phyloP scores from a whole-genome alignment of 2,329 filamentous ascomycete genomes.

The Lecanosticta acicola region DNA sequence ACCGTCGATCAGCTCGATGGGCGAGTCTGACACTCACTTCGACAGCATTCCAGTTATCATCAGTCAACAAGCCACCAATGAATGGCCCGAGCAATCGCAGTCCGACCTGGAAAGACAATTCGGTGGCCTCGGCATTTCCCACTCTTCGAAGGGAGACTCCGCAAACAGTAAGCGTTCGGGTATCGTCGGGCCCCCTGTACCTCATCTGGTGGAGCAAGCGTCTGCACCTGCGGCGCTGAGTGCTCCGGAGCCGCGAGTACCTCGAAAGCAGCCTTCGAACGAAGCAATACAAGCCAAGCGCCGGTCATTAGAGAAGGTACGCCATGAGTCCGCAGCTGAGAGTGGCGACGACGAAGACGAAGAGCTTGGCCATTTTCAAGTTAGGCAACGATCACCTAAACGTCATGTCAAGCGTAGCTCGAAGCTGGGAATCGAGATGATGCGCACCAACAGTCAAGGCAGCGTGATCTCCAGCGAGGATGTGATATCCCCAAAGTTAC shows the following conservation, averaged over 20 bases:
- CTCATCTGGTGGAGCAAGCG: constrained; percentile 56
- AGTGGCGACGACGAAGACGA: constrained; percentile 95
- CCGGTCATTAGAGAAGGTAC: constrained; percentile 67
- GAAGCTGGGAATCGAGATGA: constrained; percentile 94
- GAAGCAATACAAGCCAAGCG: constrained; percentile 71
- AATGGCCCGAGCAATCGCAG: constrained; percentile 60
- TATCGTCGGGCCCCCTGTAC: constrained; percentile 30
- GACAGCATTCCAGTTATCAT: constrained; percentile 75
- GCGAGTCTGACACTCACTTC: constrained; percentile 72
- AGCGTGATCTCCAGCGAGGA: constrained; percentile 56
- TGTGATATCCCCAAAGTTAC: constrained; percentile 23
- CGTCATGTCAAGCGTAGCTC: constrained; percentile 50
- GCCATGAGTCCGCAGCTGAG: constrained; percentile 65
- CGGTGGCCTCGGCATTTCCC: constrained; percentile 65
- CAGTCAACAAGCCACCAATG: constrained; percentile 62
- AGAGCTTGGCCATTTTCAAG: constrained; percentile 61
- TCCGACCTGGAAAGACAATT: constrained; percentile 43
- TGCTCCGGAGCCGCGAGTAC: constrained; percentile 27
- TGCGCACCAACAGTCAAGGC: constrained; percentile 91
- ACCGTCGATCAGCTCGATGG: constrained; percentile 83
- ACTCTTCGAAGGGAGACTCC: constrained; percentile 17
- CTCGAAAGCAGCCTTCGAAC: constrained; percentile 60
- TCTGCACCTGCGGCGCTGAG: constrained; percentile 55
- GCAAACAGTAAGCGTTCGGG: constrained; percentile 7
- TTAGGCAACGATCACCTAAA: constrained; percentile 57